Percentiles rank a stretch among this genome's conserved stretches.
phyloP scores from a whole-genome alignment of 257 asterid genomes.

The Osmanthus fragrans region DNA sequence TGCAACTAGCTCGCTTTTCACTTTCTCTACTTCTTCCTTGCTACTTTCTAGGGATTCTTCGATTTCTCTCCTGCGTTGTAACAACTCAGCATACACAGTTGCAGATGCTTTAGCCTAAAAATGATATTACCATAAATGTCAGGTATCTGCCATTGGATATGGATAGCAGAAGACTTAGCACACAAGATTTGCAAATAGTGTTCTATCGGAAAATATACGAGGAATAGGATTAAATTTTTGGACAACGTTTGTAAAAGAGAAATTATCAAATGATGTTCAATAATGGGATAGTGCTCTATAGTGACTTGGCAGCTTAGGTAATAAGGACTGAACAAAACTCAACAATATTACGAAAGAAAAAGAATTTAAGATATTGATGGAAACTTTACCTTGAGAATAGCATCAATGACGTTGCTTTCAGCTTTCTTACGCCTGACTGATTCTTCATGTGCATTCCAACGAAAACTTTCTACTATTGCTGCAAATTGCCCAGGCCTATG shows the following conservation, averaged over 20 bases:
- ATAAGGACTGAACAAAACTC: too few relatives aligned
- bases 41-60: constrained; percentile 66
- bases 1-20: constrained; percentile 48
- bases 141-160: too few relatives aligned
- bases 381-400: constrained; percentile 49
- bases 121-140: constrained; percentile 10
- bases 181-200: background rate
- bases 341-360: background rate
- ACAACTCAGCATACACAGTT: constrained; percentile 53
- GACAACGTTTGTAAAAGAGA: background rate
- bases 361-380: background rate
- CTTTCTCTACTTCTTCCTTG: constrained; percentile 53
- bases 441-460: constrained; percentile 70
- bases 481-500: constrained; percentile 59
- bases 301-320: too few relatives aligned
- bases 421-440: constrained; percentile 68
- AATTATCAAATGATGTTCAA: background rate
- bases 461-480: constrained; percentile 64
- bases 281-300: too few relatives aligned
- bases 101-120: constrained; percentile 63
- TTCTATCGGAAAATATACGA: too few relatives aligned
- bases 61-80: constrained; percentile 54
- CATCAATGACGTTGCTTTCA: constrained; percentile 62
- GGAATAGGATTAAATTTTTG: too few relatives aligned
- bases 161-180: background rate